Percentiles rank a stretch among this genome's conserved stretches.
phyloP scores from a whole-genome alignment of 345 rosid species.

The Citrus glauca region DNA sequence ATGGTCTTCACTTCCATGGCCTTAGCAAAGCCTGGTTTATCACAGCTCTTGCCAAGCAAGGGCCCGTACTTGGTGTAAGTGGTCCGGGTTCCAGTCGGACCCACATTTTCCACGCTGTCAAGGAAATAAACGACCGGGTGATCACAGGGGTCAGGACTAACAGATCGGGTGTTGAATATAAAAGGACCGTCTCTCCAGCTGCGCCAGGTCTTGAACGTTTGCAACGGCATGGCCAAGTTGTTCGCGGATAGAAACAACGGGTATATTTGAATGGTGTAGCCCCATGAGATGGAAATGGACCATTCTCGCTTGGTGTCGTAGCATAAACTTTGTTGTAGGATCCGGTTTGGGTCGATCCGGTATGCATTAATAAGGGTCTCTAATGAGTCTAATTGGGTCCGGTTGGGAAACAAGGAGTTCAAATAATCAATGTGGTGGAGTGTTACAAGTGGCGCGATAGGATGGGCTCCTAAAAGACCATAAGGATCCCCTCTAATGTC shows the following conservation, averaged over 20 bases:
- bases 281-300: constrained; percentile 84
- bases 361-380: constrained; percentile 43
- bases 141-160: constrained; percentile 44
- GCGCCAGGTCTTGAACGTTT: constrained; percentile 79
- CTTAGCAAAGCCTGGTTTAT: constrained; percentile 18
- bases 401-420: constrained; percentile 54
- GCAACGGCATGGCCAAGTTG: constrained; percentile 51
- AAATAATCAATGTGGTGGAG: constrained; percentile 67
- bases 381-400: constrained; percentile 43
- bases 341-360: constrained; percentile 53
- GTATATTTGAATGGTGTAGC: constrained; percentile 71
- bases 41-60: constrained; percentile 34
- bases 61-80: constrained; percentile 29
- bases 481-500: constrained; percentile 73
- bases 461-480: constrained; percentile 80
- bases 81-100: constrained; percentile 46
- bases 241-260: constrained; percentile 35
- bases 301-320: constrained; percentile 53
- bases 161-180: constrained; percentile 58
- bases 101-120: constrained; percentile 40
- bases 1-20: constrained; percentile 43
- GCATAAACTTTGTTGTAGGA: constrained; percentile 64
- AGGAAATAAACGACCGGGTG: constrained; percentile 56
- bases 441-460: constrained; percentile 62
- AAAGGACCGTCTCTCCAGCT: constrained; percentile 59